Conservation (phyloP, 2,329 filamentous ascomycete species). For the Clonostachys sp. region DNA sequence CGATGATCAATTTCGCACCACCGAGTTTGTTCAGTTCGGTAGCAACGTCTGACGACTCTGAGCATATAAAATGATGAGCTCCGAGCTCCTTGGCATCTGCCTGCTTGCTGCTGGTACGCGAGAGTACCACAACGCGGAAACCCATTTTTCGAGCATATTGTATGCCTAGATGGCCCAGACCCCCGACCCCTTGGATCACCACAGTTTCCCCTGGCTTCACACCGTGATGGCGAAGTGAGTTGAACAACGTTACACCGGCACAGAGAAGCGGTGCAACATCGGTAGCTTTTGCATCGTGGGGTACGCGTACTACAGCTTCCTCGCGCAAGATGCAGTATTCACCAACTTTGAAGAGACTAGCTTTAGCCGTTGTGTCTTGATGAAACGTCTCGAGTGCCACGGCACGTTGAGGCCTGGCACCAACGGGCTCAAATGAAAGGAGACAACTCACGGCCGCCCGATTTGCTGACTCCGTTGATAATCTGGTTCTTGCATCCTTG, state of each 20-base stretch:
- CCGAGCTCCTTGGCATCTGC: conserved; percentile 45
- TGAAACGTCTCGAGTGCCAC: conserved; percentile 56
- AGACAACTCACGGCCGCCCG: neutral
- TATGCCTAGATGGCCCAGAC: conserved; percentile 66
- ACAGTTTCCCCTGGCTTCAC: conserved; percentile 37
- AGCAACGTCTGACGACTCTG: conserved; percentile 39
- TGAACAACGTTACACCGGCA: conserved; percentile 52
- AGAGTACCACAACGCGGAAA: conserved; percentile 60
- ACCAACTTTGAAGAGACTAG: conserved; percentile 56
- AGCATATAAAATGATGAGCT: conserved; percentile 26
- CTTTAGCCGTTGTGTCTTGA: conserved; percentile 60
- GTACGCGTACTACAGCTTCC: conserved; percentile 49
- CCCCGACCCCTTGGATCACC: conserved; percentile 61
- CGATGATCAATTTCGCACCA: conserved; percentile 50
- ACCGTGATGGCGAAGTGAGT: conserved; percentile 39
- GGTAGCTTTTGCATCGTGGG: conserved; percentile 33
- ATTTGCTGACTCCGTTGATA: neutral
- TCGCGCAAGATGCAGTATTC: conserved; percentile 50
- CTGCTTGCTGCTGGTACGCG: conserved; percentile 54
- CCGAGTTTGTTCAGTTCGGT: conserved; percentile 41
- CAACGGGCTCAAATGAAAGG: neutral
- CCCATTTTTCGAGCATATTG: conserved; percentile 69
- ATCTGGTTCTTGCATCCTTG: conserved; percentile 9
- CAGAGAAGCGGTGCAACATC: conserved; percentile 49
- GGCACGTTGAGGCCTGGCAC: conserved; percentile 36